Evolutionary conservation across 2,329 filamentous ascomycete genomes (phyloP), one percentile per base, ranked within the genome.

Genomic region (Penicillium paneum): DNA sequence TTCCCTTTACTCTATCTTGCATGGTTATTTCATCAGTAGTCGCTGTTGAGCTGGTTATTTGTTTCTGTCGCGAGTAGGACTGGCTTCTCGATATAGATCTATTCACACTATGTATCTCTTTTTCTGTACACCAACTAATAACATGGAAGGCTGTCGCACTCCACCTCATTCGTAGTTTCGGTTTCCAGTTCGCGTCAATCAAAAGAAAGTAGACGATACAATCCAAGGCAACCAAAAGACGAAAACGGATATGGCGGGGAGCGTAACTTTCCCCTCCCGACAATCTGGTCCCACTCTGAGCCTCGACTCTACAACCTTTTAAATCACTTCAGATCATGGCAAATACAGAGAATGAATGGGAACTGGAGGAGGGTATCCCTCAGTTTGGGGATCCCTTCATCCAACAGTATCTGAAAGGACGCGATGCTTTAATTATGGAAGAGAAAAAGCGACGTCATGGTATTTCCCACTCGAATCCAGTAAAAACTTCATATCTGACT

Each of bases 391-490:
- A 96, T 64, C 84, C 87, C 0, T 91, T 96, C 71, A 82, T 97
- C 43, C 84, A 90, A 64, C 85, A 93, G 69, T 97, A 96, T 67
- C 76, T 96, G 36, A 75, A 83, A 40, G 90, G 90, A 21, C 84
- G 92, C 47, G 81, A 87, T 64, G 85, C 84, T 26, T 81, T 97
- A 49, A 88, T 96, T 54, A 80, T 80, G 17, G 83, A 96, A 68
- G 94, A 97, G 72, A 87, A 90, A 73, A 88, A 86, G 65, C 83
- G 89, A 66, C 85, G 92, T 55, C 91, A 91, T 71, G 91, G 90
- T 89, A 71, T 58, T 34, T 39, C 31, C 19, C 50, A 26, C 60
- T 64, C 11, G 65, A 51, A 47, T 50, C 42, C 52, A 41, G 12
- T 24, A 32, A 32, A 41, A n/a, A n/a, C 19, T 15, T 21, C n/a